Evolutionary conservation across 371 early-diverging fungal species (phyloP).

Genomic region (Actinomucor elegans): DNA sequence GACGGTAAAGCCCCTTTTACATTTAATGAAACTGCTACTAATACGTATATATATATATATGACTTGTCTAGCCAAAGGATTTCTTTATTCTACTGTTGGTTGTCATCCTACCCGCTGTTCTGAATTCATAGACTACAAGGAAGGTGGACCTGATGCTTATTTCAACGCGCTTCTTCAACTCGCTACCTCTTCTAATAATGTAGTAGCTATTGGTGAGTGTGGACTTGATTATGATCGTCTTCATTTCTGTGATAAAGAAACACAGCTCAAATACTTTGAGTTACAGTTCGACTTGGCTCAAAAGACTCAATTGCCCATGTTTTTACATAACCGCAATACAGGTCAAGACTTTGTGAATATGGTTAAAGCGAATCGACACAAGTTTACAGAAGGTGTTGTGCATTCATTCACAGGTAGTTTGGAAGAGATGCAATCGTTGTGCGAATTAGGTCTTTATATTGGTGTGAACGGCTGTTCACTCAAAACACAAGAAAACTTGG

Average conservation of each 20-base stretch:
- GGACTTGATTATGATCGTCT: conserved; percentile 93
- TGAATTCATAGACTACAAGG: conserved; percentile 63
- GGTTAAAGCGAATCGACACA: conserved; percentile 61
- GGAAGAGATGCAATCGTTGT: conserved; percentile 73
- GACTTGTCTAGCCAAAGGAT: conserved; percentile 20
- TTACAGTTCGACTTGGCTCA: conserved; percentile 84
- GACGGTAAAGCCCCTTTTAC: neutral
- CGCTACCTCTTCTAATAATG: conserved; percentile 38
- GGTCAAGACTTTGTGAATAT: conserved; percentile 56
- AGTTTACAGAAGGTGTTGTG: conserved; percentile 84
- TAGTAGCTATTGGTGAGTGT: conserved; percentile 93
- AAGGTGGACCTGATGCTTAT: conserved; percentile 67
- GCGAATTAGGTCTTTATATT: conserved; percentile 87
- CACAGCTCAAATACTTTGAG: conserved; percentile 76
- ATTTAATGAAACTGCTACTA: neutral
- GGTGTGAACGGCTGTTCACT: conserved; percentile 98
- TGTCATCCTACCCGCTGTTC: conserved; percentile 86
- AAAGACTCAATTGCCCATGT: conserved; percentile 77
- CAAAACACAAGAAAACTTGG: conserved; percentile 84
- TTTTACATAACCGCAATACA: conserved; percentile 87
- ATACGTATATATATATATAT: conserved; percentile 2
- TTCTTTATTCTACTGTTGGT: conserved; percentile 79
- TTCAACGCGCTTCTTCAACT: conserved; percentile 51
- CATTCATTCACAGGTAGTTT: conserved; percentile 91
- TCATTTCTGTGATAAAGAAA: conserved; percentile 78